Base-by-base conservation (phyloP, 2,329 filamentous ascomycete species). In the Neophaeococcomyces mojaviensis region DNA sequence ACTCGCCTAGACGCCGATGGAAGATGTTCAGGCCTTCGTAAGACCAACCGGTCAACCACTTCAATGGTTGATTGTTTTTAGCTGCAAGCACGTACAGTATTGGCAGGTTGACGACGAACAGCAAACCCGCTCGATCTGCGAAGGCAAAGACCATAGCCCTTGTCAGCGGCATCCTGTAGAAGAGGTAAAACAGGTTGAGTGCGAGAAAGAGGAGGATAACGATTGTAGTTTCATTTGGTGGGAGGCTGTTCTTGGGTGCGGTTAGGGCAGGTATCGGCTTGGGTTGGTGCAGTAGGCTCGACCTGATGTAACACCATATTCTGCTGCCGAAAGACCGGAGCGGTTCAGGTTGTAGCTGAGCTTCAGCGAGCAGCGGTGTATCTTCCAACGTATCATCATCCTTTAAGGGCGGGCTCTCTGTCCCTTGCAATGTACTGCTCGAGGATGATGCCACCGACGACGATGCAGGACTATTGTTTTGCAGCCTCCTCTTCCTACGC, bases 1-100 rank as follows among this genome's bases (percentile, higher is more conserved):
- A 59, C 59, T 82, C 79, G 19, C 80, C 79, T 1, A 82, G 68
- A 3, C 79, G 70, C 30, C 80, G 75, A 58, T 84, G 80, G 46
- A 83, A 73, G 37, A 84, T 74, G 58, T 84, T 82, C 34, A 84
- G 66, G 4, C 76, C 72, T 60, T 84, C 80, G 56, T 84, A 84
- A 0, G 79, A 82, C 51, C 74, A 73, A 3, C 80, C 79, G 0
- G 79, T 82, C 15, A 84, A 64, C 2, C 69, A 54, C 48, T 76
- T 75, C 28, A 84, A 58, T 0, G 80, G 81, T 51, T 82, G 79
- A 49, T 79, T 84, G 16, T 49, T 55, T 60, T 84, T 85, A 26
- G 81, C 80, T 2, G 77, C 73, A 3, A 84, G 67, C 3, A 84
- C 65, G 58, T 84, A 84, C 2, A 84, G 46, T 3, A 73, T 59